These are phyloP conservation scores for Melanomma pulvis-pyrius DNA, from an alignment of 495 filamentous ascomycete species.

Conservation along the genomic window DNA sequence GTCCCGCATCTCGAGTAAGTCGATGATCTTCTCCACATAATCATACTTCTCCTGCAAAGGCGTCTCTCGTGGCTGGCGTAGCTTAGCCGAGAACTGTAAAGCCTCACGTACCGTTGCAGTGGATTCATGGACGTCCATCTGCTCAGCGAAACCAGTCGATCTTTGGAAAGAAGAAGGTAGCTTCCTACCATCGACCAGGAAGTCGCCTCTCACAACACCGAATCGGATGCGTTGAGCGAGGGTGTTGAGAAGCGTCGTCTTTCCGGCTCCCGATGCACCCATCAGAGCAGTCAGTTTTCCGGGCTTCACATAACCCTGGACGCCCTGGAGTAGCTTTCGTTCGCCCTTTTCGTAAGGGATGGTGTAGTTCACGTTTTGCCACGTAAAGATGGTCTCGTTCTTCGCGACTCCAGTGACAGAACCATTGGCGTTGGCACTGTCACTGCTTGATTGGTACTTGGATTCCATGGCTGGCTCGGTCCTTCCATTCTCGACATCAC, in stretches of 20 bases:
- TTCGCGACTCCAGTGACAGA: constrained; percentile 53
- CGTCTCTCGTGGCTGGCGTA: constrained; percentile 57
- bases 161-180: constrained; percentile 43
- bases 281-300: constrained; percentile 73
- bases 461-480: constrained; percentile 41
- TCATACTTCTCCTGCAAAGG: constrained; percentile 60
- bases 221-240: constrained; percentile 59
- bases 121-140: constrained; percentile 63
- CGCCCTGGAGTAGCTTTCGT: constrained; percentile 61
- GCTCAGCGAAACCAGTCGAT: constrained; percentile 60
- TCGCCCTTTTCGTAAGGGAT: constrained; percentile 66
- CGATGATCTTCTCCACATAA: constrained; percentile 63
- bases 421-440: constrained; percentile 33
- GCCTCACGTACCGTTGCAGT: constrained; percentile 66
- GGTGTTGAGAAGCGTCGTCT: constrained; percentile 68
- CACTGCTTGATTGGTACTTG: constrained; percentile 36
- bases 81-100: constrained; percentile 59
- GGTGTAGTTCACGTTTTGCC: constrained; percentile 75
- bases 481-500: constrained; percentile 56
- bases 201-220: constrained; percentile 58
- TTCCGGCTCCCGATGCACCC: constrained; percentile 68
- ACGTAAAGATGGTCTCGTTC: constrained; percentile 74
- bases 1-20: constrained; percentile 58
- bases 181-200: constrained; percentile 57
- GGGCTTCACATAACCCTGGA: constrained; percentile 71